Conservation (phyloP, 163 green algal genomes). For the Chlorella variabilis region DNA sequence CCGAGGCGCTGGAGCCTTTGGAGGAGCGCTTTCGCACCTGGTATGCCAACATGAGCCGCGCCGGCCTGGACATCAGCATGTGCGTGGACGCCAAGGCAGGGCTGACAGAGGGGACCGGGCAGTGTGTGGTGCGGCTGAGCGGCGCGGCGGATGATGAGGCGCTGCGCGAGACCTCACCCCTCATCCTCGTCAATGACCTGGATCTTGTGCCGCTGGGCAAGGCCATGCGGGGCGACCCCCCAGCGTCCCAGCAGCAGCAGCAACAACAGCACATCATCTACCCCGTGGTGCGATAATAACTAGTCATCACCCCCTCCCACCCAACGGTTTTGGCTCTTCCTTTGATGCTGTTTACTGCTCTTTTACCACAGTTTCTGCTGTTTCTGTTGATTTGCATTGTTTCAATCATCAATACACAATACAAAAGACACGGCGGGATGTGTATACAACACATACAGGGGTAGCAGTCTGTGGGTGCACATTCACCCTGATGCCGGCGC, state of each 20-base stretch:
- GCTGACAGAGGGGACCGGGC: constrained; percentile 9
- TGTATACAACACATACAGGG: no score
- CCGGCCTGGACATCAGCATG: constrained; percentile 58
- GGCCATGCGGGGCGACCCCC: constrained; percentile 47
- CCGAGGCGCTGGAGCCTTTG: neutral
- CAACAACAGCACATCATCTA: neutral
- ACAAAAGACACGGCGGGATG: no score
- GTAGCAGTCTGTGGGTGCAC: no score
- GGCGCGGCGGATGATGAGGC: constrained; percentile 44
- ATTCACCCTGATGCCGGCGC: no score
- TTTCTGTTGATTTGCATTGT: no score
- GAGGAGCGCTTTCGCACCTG: constrained; percentile 24
- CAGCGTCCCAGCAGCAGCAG: constrained; percentile 2
- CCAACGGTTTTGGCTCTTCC: no score
- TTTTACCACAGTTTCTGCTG: no score
- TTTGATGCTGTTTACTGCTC: no score
- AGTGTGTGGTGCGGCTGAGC: constrained; percentile 44
- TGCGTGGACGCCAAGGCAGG: constrained; percentile 36
- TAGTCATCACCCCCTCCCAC: no score
- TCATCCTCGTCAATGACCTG: constrained; percentile 56
- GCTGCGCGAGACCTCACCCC: constrained; percentile 45
- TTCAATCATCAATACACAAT: no score
- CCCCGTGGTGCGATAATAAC: no score
- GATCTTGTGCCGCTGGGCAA: constrained; percentile 50
- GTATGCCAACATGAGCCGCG: constrained; percentile 54